Evolutionary conservation across 2,329 filamentous ascomycete species (phyloP).

Genomic region (Atkinsonella texensis): DNA sequence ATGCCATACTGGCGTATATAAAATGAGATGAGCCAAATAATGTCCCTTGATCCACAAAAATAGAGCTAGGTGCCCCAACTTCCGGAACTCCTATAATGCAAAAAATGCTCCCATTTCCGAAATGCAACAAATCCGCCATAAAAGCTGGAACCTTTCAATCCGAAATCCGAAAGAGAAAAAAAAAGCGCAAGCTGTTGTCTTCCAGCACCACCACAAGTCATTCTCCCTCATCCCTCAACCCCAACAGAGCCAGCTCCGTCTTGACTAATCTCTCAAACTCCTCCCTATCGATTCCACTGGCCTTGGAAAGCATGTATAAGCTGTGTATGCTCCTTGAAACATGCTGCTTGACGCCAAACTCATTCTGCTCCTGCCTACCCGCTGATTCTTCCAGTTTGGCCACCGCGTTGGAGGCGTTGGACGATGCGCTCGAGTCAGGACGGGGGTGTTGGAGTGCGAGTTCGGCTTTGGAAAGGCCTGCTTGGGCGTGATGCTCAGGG

Average conservation of each 20-base stretch:
- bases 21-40: too few relatives aligned
- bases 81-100: background rate
- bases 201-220: constrained; percentile 6
- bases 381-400: constrained; percentile 49
- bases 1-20: too few relatives aligned
- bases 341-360: constrained; percentile 68
- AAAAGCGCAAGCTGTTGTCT: background rate
- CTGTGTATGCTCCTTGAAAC: constrained; percentile 68
- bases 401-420: constrained; percentile 43
- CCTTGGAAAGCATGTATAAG: constrained; percentile 56
- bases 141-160: background rate
- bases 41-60: too few relatives aligned
- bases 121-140: too few relatives aligned
- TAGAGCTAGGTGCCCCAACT: background rate
- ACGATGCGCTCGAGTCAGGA: constrained; percentile 45
- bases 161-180: background rate
- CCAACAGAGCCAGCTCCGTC: constrained; percentile 59
- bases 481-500: constrained; percentile 13
- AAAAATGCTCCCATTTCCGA: background rate
- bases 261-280: constrained; percentile 65
- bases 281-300: constrained; percentile 58
- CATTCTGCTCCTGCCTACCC: constrained; percentile 46
- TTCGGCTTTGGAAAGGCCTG: constrained; percentile 11
- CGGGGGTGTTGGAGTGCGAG: constrained; percentile 37
- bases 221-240: constrained; percentile 51